Conservation (phyloP, 2,329 filamentous ascomycete genomes). For the Cryphonectria japonica region DNA sequence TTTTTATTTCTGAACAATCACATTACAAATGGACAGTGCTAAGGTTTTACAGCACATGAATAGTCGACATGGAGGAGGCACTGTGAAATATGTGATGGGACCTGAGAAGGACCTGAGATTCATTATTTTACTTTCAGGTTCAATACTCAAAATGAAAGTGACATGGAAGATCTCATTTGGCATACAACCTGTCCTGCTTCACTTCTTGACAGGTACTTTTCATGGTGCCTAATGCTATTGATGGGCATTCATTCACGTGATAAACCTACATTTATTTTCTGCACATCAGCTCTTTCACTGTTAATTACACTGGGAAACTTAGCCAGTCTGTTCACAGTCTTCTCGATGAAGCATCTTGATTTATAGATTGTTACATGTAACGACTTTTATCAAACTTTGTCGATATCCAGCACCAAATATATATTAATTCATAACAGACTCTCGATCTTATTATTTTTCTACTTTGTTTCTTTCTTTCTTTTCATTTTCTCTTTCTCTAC, state of each 20-base stretch:
- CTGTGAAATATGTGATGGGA: slow-evolving; percentile 6
- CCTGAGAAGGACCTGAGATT: neutral
- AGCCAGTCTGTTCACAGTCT: neutral
- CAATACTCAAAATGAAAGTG: slow-evolving; percentile 1
- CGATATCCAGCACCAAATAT: neutral
- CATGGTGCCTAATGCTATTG: neutral
- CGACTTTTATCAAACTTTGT: neutral
- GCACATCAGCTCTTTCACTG: neutral
- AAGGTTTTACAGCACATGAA: neutral
- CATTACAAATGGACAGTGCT: neutral
- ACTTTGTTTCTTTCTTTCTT: no score
- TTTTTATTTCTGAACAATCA: neutral
- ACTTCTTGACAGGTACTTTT: neutral
- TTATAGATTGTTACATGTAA: neutral
- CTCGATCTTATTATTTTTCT: no score
- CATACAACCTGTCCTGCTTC: neutral
- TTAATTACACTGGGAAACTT: neutral
- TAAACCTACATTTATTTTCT: neutral
- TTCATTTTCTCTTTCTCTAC: no score
- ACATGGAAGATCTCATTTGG: slow-evolving; percentile 13
- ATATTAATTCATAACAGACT: no score
- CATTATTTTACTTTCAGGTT: neutral
- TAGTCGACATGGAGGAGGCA: slow-evolving; percentile 9
- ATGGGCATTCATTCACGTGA: slow-evolving; percentile 5
- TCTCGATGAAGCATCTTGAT: neutral